phyloP scores from a whole-genome alignment of 495 filamentous ascomycete species.

The Pyronema omphalodes region DNA sequence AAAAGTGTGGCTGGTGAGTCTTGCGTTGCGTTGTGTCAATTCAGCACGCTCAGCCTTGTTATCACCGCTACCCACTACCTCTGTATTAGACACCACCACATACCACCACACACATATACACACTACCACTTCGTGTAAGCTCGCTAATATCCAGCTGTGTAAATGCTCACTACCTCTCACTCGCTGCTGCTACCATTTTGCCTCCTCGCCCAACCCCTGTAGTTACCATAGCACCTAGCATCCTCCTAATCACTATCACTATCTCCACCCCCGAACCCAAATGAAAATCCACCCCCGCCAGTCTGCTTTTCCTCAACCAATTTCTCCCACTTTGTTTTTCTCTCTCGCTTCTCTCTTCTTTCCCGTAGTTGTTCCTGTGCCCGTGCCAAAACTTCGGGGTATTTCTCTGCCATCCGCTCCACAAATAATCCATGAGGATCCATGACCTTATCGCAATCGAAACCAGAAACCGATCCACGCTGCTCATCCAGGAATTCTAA shows the following conservation, averaged over 20 bases:
- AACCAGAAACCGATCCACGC: conserved; percentile 70
- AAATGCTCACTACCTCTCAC: too few species aligned
- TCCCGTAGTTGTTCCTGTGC: conserved; percentile 38
- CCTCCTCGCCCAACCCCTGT: too few species aligned
- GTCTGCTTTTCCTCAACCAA: conserved; percentile 36
- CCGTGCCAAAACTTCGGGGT: conserved; percentile 47
- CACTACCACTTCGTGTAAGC: too few species aligned
- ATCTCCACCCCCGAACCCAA: conserved; percentile 55
- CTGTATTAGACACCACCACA: too few species aligned
- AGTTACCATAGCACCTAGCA: too few species aligned
- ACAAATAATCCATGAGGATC: conserved; percentile 64
- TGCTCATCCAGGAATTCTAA: conserved; percentile 71
- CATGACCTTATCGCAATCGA: conserved; percentile 43
- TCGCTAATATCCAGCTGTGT: too few species aligned
- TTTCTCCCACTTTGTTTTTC: conserved; percentile 77
- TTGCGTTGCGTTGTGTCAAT: too few species aligned
- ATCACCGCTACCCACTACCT: too few species aligned
- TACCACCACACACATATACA: too few species aligned
- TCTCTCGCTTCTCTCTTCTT: conserved; percentile 50
- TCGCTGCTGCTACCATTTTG: too few species aligned
- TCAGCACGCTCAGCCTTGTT: too few species aligned
- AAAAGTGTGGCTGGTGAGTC: too few species aligned
- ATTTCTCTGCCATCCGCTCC: conserved; percentile 40
- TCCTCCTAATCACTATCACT: conserved; percentile 24
- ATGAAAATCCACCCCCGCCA: conserved; percentile 47